Evolutionary conservation across 345 rosid genomes (phyloP).

Genomic region (Eucalyptus curtisii): DNA sequence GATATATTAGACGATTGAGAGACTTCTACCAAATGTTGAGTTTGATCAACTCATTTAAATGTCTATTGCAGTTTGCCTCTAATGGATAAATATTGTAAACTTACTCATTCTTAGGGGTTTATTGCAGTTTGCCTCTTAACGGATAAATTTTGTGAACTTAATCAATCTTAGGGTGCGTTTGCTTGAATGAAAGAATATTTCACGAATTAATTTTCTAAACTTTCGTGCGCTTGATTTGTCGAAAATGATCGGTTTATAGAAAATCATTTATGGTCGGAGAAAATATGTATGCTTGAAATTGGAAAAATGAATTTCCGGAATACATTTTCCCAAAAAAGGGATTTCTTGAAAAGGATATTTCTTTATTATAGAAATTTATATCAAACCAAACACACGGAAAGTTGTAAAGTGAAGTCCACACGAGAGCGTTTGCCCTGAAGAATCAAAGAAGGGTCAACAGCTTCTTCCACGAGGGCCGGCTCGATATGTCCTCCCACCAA

Average conservation of each 20-base stretch:
- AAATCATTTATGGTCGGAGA: rapidly evolving
- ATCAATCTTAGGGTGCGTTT: not conserved
- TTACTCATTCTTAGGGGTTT: not conserved
- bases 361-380: not conserved
- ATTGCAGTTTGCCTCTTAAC: not conserved
- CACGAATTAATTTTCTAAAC: not conserved
- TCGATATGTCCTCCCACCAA: conserved; percentile 68
- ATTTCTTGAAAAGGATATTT: too few relatives aligned
- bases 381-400: not conserved
- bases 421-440: not conserved
- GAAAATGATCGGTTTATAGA: not conserved
- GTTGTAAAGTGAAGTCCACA: not conserved
- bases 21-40: not conserved
- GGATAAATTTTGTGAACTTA: not conserved
- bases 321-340: not conserved
- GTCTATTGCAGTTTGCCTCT: not conserved
- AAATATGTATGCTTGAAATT: not conserved
- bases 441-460: conserved; percentile 27
- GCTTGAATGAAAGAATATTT: not conserved
- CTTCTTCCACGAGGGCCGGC: conserved; percentile 68
- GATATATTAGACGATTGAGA: not conserved
- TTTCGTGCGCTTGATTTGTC: not conserved
- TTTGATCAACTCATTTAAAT: not conserved
- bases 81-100: not conserved
- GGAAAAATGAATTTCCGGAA: not conserved